Percentiles rank a stretch among this genome's conserved stretches.
phyloP scores from a whole-genome alignment of 148 eudicot species.

The Chenopodium formosanum region DNA sequence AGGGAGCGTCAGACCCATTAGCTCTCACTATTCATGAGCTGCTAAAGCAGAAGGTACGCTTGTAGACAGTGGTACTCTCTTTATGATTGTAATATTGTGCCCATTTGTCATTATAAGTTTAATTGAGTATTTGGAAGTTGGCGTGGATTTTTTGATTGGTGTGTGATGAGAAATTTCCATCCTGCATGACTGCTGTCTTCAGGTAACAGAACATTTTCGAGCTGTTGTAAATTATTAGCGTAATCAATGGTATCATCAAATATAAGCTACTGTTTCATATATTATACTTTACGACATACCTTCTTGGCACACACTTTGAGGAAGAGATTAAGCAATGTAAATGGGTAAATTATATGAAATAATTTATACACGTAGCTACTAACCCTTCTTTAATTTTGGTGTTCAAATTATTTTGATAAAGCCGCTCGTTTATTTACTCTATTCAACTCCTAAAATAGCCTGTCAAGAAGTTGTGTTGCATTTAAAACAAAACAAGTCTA shows the following conservation, averaged over 20 bases:
- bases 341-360: no score
- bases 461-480: no score
- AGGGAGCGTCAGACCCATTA: conserved; percentile 43
- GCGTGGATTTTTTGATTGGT: not conserved
- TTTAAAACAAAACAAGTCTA: no score
- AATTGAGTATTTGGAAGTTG: not conserved
- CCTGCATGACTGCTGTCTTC: not conserved
- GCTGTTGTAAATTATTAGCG: not conserved
- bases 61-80: not conserved
- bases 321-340: no score
- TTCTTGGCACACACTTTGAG: no score
- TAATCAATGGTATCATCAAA: not conserved
- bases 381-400: no score
- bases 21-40: conserved; percentile 63
- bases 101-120: not conserved
- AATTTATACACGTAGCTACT: no score
- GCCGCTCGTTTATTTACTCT: no score
- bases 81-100: not conserved
- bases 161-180: not conserved
- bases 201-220: not conserved
- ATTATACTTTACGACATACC: no score
- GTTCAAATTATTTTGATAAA: no score
- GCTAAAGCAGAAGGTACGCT: conserved; percentile 58
- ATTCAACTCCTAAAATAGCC: no score
- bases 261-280: not conserved